Evolutionary conservation across 371 early-diverging fungal species (phyloP).

Genomic region (Apophysomyces sp.): DNA sequence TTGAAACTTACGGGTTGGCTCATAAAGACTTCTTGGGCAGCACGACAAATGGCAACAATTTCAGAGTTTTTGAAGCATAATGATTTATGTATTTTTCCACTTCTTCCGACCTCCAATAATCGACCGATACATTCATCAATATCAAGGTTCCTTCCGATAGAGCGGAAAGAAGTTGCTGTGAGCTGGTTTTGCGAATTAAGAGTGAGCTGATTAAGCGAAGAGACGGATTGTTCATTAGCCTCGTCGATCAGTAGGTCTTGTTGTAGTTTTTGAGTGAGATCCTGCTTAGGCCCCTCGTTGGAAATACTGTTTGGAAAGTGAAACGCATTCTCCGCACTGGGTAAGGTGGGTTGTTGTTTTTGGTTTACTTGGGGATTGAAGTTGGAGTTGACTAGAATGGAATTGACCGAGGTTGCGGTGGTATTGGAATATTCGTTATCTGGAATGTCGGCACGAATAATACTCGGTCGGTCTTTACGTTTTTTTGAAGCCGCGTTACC

Average conservation of each 20-base stretch:
- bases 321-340: slow-evolving; percentile 5
- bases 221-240: slow-evolving; percentile 13
- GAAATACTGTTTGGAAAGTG: slow-evolving; percentile 11
- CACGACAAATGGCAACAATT: slow-evolving; percentile 82
- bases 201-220: slow-evolving; percentile 16
- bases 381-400: slow-evolving; percentile 35
- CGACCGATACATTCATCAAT: slow-evolving; percentile 85
- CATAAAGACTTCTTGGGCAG: slow-evolving; percentile 85
- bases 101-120: slow-evolving; percentile 69
- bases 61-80: slow-evolving; percentile 77
- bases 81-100: slow-evolving; percentile 65
- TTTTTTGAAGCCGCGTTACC: slow-evolving; percentile 35
- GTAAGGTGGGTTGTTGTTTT: not conserved
- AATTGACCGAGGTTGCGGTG: slow-evolving; percentile 40
- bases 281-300: not conserved
- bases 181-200: slow-evolving; percentile 21
- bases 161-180: slow-evolving; percentile 32
- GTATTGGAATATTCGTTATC: slow-evolving; percentile 40
- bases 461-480: slow-evolving; percentile 37
- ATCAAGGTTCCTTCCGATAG: slow-evolving; percentile 47
- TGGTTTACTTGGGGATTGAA: slow-evolving; percentile 6
- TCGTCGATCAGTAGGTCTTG: not conserved
- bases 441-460: slow-evolving; percentile 32
- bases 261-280: not conserved
- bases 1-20: slow-evolving; percentile 65